A percentile compares a stretch with the other conserved stretches of the same genome.
Conservation (phyloP, 2,329 filamentous ascomycete species). For the Akanthomyces uredinophilus region DNA sequence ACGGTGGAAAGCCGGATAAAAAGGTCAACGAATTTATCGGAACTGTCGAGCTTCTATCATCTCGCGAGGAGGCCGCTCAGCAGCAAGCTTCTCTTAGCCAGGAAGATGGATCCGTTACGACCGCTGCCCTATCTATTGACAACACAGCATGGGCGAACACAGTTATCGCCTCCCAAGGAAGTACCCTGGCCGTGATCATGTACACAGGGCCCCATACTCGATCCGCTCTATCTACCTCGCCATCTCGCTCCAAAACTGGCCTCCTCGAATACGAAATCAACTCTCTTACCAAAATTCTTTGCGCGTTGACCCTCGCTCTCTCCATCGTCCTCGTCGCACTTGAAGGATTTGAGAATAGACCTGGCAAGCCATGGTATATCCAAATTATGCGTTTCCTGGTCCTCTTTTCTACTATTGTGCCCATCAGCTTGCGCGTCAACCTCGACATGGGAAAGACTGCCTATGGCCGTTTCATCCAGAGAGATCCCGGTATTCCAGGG, state of each 20-base stretch:
- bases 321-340: conserved; percentile 85
- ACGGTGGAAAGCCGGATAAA: conserved; percentile 84
- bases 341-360: conserved; percentile 68
- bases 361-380: conserved; percentile 78
- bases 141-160: conserved; percentile 99
- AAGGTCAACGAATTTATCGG: conserved; percentile 94
- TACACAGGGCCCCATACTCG: conserved; percentile 94
- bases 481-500: conserved; percentile 81
- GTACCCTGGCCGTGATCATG: conserved; percentile 81
- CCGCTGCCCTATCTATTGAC: conserved; percentile 79
- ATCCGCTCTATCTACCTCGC: conserved; percentile 86
- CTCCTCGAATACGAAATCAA: conserved; percentile 96
- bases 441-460: conserved; percentile 95
- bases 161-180: conserved; percentile 87
- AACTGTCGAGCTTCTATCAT: conserved; percentile 70
- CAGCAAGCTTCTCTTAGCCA: conserved; percentile 30
- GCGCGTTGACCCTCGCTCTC: conserved; percentile 76
- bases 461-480: conserved; percentile 92
- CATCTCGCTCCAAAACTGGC: conserved; percentile 89
- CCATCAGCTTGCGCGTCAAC: conserved; percentile 93
- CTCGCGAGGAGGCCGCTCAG: conserved; percentile 43
- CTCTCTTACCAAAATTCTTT: conserved; percentile 92
- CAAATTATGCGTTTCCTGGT: conserved; percentile 98
- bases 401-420: conserved; percentile 97
- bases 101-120: conserved; percentile 40